Conservation (phyloP, 257 asterid genomes). For the Capsicum baccatum region DNA sequence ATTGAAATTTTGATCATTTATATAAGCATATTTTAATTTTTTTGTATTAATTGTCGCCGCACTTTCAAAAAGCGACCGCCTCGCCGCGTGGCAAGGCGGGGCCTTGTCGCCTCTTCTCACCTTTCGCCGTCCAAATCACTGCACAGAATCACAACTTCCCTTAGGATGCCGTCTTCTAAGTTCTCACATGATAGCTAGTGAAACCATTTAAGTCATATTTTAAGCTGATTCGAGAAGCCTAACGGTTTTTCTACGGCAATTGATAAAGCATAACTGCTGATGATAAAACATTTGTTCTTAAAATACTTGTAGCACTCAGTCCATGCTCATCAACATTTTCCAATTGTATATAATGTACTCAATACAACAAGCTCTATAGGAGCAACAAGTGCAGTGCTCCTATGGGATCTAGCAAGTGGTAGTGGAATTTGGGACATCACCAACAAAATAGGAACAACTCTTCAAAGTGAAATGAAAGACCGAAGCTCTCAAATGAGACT, state of each 20-base stretch:
- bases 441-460: neutral
- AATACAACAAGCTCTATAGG: neutral
- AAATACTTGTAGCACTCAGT: slow-evolving; percentile 5
- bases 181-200: slow-evolving; percentile 5
- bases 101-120: no score
- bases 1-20: no score
- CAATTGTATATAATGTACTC: neutral
- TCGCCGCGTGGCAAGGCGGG: no score
- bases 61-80: no score
- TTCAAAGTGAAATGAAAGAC: slow-evolving; percentile 11
- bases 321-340: slow-evolving; percentile 16
- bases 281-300: neutral
- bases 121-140: no score
- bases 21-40: no score
- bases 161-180: slow-evolving; percentile 21
- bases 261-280: neutral
- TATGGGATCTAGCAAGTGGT: neutral
- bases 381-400: neutral
- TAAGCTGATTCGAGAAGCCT: slow-evolving; percentile 16
- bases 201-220: neutral
- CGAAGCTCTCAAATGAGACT: neutral
- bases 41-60: no score
- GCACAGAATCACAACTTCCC: neutral
- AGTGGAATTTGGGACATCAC: slow-evolving; percentile 5
- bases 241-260: neutral